These are phyloP conservation scores for Cornus kousa DNA, from an alignment of 148 eudicot species.

Conservation along the genomic window DNA sequence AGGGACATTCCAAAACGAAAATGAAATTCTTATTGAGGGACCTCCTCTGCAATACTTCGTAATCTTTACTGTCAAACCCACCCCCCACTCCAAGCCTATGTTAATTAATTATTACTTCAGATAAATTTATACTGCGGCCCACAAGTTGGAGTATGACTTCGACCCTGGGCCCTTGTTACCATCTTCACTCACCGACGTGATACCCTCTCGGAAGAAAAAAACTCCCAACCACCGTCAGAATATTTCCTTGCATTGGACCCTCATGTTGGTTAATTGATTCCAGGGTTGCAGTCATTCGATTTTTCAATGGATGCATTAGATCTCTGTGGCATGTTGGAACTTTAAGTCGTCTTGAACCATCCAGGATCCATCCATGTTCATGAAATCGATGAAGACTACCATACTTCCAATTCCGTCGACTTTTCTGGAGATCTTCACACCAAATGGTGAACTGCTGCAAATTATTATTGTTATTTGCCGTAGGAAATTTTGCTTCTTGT, in stretches of 20 bases:
- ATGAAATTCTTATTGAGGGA: too few relatives aligned
- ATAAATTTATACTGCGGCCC: too few relatives aligned
- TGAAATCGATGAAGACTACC: not conserved
- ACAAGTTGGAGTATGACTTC: too few relatives aligned
- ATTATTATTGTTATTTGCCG: not conserved
- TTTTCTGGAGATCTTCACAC: not conserved
- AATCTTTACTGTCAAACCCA: too few relatives aligned
- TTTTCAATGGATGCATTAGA: not conserved
- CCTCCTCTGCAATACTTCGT: too few relatives aligned
- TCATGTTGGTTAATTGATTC: not conserved
- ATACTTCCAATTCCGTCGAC: not conserved
- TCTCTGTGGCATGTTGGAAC: constrained; percentile 10
- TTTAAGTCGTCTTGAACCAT: not conserved
- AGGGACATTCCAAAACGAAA: too few relatives aligned
- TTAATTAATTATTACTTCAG: too few relatives aligned
- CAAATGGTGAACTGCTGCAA: not conserved
- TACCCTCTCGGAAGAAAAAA: constrained; percentile 5
- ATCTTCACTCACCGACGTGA: not conserved
- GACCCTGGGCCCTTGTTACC: not conserved
- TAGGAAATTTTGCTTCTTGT: not conserved
- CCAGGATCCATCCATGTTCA: not conserved
- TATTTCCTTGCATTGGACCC: not conserved
- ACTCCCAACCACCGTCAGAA: not conserved
- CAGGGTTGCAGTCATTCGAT: not conserved
- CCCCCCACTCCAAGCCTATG: too few relatives aligned